Evolutionary conservation across 352 stramenopile genomes (phyloP), one percentile per base, ranked within the genome.

Genomic region (Phytophthora fragariaefolia): DNA sequence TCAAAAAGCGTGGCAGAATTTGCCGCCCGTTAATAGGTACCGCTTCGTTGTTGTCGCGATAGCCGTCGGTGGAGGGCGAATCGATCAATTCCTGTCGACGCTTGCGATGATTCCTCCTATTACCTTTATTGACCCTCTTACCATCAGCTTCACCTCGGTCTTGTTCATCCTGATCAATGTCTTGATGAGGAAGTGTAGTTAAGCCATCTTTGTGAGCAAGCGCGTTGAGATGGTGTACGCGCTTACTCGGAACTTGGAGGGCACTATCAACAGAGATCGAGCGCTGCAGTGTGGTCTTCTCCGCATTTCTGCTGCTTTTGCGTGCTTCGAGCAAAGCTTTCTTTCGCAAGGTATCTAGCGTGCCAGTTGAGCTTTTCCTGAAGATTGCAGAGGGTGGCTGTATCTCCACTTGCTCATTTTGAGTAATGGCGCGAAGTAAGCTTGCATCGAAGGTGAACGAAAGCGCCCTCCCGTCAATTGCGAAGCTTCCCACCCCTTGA

Each of bases 1-100:
- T 65, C 47, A 90, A 54, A 54, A 90, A 90, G 1, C 79, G 79
- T 0, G 82, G 82, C 32, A 90, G 53, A 13, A 88, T 70, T 20
- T 80, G 76, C 13, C 50, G 40, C 0, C 47, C 52, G 6, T 69
- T 64, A 0, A 54, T 13, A 6, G 30, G 50, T 2, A 55, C 34
- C 18, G 28, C 17, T 3, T 68, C 54, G 8, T 6, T 13, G 17
- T 26, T 71, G 12, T n/a, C n/a, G n/a, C 36, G 12, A 8, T 4
- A 75, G 18, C 23, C 61, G 5, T 66, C 56, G 6, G n/a, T 22
- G 8, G 58, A 38, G 24, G 5, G 34, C 15, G 32, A 48, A 2
- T 40, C 27, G 12, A 34, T 22, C 9, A 49, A 4, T 6, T 64
- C 40, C 15, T 60, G 56, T 46, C 49, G 24, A 27, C 38, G 50